Evolutionary conservation across 1,284 basidiomycete species (phyloP).

Genomic region (Amylostereum areolatum): DNA sequence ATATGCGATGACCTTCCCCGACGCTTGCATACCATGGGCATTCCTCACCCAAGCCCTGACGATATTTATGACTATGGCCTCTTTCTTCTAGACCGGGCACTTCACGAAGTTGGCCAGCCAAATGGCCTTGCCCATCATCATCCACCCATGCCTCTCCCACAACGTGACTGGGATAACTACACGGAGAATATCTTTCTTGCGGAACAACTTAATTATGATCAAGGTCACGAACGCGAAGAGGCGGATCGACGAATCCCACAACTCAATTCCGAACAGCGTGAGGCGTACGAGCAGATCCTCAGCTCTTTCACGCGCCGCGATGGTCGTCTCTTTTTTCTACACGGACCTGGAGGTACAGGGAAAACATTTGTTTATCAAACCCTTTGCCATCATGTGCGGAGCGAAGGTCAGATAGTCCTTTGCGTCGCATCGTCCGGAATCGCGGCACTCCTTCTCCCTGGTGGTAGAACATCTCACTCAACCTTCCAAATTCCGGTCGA

Average conservation of each 20-base stretch:
- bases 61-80: slow-evolving; percentile 36
- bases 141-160: slow-evolving; percentile 24
- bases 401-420: slow-evolving; percentile 26
- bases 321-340: slow-evolving; percentile 34
- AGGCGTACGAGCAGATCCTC: slow-evolving; percentile 27
- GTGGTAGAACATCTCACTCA: slow-evolving; percentile 38
- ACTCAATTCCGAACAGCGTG: slow-evolving; percentile 32
- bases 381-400: slow-evolving; percentile 24
- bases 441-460: slow-evolving; percentile 32
- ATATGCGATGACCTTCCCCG: slow-evolving; percentile 35
- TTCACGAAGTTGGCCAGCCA: slow-evolving; percentile 18
- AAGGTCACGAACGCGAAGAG: slow-evolving; percentile 4
- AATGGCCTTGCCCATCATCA: slow-evolving; percentile 23
- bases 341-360: slow-evolving; percentile 40
- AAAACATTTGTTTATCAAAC: slow-evolving; percentile 45
- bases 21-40: slow-evolving; percentile 11
- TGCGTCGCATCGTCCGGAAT: slow-evolving; percentile 43
- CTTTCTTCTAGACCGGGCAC: slow-evolving; percentile 24
- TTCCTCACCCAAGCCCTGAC: slow-evolving; percentile 18
- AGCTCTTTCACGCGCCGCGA: slow-evolving; percentile 18
- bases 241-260: slow-evolving; percentile 11
- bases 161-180: slow-evolving; percentile 20
- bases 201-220: slow-evolving; percentile 32
- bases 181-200: slow-evolving; percentile 28
- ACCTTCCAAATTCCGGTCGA: slow-evolving; percentile 37